Conservation (phyloP, 495 filamentous ascomycete species). For the Aspergillus wentii region DNA sequence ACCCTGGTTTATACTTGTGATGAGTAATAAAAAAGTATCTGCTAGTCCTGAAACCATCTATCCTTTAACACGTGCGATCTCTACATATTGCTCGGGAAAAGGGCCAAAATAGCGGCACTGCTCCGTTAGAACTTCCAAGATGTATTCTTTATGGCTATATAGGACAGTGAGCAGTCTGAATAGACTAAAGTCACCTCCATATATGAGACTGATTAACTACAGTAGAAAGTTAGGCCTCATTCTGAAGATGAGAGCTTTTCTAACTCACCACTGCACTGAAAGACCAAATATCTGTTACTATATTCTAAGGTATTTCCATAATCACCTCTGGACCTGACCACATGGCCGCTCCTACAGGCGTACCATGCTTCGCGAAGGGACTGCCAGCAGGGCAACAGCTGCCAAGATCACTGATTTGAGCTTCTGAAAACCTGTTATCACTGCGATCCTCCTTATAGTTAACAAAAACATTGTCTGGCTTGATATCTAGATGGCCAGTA, state of each 20-base stretch:
- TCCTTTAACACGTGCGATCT: conserved; percentile 4
- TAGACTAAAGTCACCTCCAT: conserved; percentile 9
- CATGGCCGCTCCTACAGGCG: conserved; percentile 8
- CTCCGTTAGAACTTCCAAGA: conserved; percentile 8
- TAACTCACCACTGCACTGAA: conserved; percentile 9
- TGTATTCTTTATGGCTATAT: conserved; percentile 9
- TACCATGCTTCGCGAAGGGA: conserved; percentile 4
- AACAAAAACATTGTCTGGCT: conserved; percentile 10
- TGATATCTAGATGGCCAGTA: too few species aligned
- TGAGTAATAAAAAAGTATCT: too few species aligned
- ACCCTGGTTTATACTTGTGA: too few species aligned
- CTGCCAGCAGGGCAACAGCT: conserved; percentile 7
- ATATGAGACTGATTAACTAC: conserved; percentile 10
- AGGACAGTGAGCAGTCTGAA: conserved; percentile 7
- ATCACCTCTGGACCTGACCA: conserved; percentile 9
- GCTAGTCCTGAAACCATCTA: conserved; percentile 2
- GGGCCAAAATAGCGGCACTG: conserved; percentile 10
- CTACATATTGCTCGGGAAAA: conserved; percentile 8
- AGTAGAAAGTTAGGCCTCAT: not conserved
- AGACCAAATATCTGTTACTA: conserved; percentile 11
- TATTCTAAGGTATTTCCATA: conserved; percentile 11
- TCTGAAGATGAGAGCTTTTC: not conserved
- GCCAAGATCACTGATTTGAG: conserved; percentile 9
- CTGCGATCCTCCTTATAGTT: conserved; percentile 8
- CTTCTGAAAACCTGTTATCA: conserved; percentile 7